A percentile compares a stretch with the other conserved stretches of the same genome.
Evolutionary conservation across 2,329 filamentous ascomycete species (phyloP).

Genomic region (Paraphaeosphaeria minitans): DNA sequence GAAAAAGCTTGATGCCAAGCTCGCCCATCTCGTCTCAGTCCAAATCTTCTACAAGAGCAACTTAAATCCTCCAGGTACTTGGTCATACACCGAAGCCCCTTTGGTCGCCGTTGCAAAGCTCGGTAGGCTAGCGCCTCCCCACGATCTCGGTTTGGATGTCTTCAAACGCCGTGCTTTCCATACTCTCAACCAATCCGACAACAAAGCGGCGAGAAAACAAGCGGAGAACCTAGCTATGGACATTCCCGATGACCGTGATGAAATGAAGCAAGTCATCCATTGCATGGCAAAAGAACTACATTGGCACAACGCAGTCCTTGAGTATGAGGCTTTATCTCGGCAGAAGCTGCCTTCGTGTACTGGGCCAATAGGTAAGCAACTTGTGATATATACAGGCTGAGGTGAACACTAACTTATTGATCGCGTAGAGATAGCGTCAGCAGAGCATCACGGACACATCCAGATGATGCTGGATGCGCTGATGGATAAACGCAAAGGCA

Average conservation of each 20-base stretch:
- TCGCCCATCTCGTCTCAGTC: conserved; percentile 32
- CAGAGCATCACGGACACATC: conserved; percentile 30
- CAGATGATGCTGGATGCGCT: conserved; percentile 25
- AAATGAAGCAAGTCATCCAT: conserved; percentile 21
- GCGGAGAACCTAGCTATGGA: conserved; percentile 14
- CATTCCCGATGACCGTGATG: conserved; percentile 11
- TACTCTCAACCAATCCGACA: conserved; percentile 17
- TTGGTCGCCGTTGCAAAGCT: conserved; percentile 27
- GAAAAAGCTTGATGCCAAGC: conserved; percentile 22
- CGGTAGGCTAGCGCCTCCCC: conserved; percentile 27
- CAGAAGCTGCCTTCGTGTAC: conserved; percentile 31
- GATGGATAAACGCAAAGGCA: conserved; percentile 27
- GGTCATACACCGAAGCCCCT: conserved; percentile 34
- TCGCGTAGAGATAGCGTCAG: conserved; percentile 11
- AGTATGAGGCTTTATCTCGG: conserved; percentile 31
- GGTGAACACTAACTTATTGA: neutral
- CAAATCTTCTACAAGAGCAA: conserved; percentile 30
- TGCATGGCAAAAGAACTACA: conserved; percentile 27
- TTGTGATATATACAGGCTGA: too few species aligned
- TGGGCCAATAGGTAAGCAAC: conserved; percentile 22
- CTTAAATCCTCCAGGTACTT: conserved; percentile 23
- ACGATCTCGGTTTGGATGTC: conserved; percentile 24
- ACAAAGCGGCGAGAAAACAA: conserved; percentile 14
- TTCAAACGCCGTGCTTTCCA: conserved; percentile 32
- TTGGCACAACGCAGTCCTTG: conserved; percentile 23